Evolutionary conservation across 1,284 basidiomycete genomes (phyloP).

Genomic region (Malassezia globosa): DNA sequence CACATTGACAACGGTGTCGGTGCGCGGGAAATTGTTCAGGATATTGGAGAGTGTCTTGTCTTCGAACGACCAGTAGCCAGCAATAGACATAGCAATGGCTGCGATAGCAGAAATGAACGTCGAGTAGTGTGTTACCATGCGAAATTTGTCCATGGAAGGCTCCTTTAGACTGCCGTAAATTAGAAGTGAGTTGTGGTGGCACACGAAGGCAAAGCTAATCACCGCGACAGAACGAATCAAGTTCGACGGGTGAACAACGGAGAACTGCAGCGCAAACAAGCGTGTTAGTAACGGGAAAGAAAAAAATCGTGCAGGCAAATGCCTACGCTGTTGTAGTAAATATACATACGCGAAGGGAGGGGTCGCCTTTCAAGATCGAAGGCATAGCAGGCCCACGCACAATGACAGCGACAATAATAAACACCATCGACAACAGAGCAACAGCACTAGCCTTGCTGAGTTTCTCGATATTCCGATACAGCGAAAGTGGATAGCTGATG

Average conservation of each 20-base stretch:
- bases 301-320: conserved; percentile 56
- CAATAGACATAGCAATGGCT: conserved; percentile 59
- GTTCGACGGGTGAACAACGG: conserved; percentile 65
- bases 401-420: conserved; percentile 80
- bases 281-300: too few relatives aligned
- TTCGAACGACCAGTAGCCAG: conserved; percentile 84
- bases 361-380: conserved; percentile 62
- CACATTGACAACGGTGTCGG: conserved; percentile 53
- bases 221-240: conserved; percentile 42
- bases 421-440: conserved; percentile 67
- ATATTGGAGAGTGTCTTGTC: conserved; percentile 63
- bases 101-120: conserved; percentile 42
- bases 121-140: conserved; percentile 67
- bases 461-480: conserved; percentile 95
- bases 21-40: conserved; percentile 45
- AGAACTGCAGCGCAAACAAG: conserved; percentile 88
- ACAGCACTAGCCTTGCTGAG: conserved; percentile 82
- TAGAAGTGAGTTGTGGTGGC: conserved; percentile 47
- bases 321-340: too few relatives aligned
- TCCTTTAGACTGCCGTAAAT: conserved; percentile 87
- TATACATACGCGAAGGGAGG: conserved; percentile 16
- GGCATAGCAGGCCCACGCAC: conserved; percentile 74
- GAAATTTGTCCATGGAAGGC: conserved; percentile 96
- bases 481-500: conserved; percentile 76
- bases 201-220: conserved; percentile 47